A percentile compares a stretch with the other conserved stretches of the same genome.
phyloP scores from a whole-genome alignment of 306 rosid species.

The Lupinus albus region DNA sequence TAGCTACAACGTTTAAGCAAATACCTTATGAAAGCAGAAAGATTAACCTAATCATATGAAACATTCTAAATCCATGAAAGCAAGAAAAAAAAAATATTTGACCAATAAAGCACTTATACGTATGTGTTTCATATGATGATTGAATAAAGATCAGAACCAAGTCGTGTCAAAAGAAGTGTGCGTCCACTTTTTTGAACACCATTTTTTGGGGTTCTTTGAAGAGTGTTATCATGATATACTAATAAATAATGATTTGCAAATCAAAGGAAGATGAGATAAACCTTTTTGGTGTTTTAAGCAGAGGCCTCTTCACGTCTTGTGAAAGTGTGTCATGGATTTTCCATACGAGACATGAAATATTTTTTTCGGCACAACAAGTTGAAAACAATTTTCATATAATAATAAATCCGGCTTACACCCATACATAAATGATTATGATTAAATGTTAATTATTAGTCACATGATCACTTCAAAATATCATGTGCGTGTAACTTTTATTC shows the following conservation, averaged over 20 bases:
- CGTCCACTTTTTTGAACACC: constrained; percentile 33
- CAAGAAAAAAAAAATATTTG: constrained; percentile 44
- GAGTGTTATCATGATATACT: not conserved
- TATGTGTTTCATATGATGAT: constrained; percentile 25
- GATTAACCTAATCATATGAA: constrained; percentile 17
- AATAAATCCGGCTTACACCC: no score
- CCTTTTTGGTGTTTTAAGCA: not conserved
- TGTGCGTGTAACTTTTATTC: no score
- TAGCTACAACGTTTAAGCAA: constrained; percentile 25
- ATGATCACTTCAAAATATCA: no score
- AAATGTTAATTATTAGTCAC: no score
- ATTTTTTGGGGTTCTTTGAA: constrained; percentile 13
- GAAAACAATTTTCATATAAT: no score
- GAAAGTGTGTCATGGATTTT: constrained; percentile 1
- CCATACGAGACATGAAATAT: constrained; percentile 8
- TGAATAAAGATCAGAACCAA: constrained; percentile 27
- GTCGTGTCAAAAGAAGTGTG: constrained; percentile 32
- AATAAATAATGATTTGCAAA: constrained; percentile 18
- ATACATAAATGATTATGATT: no score
- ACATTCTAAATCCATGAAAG: constrained; percentile 40
- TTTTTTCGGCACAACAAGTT: no score
- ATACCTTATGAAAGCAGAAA: constrained; percentile 2
- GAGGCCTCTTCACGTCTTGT: not conserved
- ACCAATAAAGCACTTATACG: constrained; percentile 47
- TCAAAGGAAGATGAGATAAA: not conserved